Evolutionary conservation across 495 filamentous ascomycete species (phyloP), one percentile per base, ranked within the genome.

Genomic region (Amphirosellinia nigrospora): DNA sequence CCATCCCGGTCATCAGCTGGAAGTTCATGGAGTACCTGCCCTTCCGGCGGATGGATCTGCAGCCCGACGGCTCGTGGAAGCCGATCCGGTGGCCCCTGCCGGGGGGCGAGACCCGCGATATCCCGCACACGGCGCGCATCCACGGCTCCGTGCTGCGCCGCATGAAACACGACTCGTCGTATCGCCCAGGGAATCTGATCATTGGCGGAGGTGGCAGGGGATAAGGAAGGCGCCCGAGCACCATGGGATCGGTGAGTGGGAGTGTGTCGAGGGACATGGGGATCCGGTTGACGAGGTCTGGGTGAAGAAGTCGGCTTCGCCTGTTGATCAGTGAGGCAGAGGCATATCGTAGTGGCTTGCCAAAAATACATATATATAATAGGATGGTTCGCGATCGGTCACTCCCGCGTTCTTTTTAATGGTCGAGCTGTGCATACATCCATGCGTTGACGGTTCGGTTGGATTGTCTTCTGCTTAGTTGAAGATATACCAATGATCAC

Each of bases 11-110:
- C 1, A 65, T 93, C 1, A 86, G 86, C 0, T 96, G 94, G 94
- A 90, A 89, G 28, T 79, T 94, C 38, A 95, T 96, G 92, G 92
- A 96, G 74, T 94, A 90, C 74, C 81, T 96, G 16, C 93, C 93
- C 0, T 95, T 96, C 81, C 87, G 92, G 1, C 86, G 93, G 10
- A 93, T 96, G 91, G 93, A 95, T 74, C 75, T 96, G 23, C 86
- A 88, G 60, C 65, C 83, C 3, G 90, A 95, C 69, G 93, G 92
- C 1, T 87, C 88, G 0, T 96, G 93, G 93, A 90, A 91, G 72
- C 89, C 91, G 0, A 95, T 96, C 68, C 80, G 88, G 26, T 94
- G 92, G 89, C 93, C 93, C 0, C 78, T 96, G 5, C 93, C 93
- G 0, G 87, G 88, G 55, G 93, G 93, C 30, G 93, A 96, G 76